Evolutionary conservation across 805 yeast species (phyloP).

Genomic region (Metschnikowia peoriensis): DNA sequence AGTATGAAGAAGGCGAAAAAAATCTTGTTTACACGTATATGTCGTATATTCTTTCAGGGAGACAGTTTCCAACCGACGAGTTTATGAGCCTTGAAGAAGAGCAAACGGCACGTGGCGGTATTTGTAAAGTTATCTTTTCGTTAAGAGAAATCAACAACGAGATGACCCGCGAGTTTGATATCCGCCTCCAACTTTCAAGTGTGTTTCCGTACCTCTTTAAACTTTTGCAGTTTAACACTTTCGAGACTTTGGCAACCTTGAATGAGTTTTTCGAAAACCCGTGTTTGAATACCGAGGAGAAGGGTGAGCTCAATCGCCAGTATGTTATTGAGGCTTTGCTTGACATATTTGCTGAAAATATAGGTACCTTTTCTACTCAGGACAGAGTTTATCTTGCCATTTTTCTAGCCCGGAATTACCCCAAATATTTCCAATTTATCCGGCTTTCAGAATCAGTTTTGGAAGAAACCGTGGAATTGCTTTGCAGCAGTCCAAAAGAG

Average conservation of each 20-base stretch:
- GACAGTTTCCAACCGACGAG: slow-evolving; percentile 75
- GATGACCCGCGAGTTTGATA: neutral
- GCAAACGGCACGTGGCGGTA: slow-evolving; percentile 6
- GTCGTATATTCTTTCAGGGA: slow-evolving; percentile 68
- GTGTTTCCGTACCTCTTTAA: slow-evolving; percentile 66
- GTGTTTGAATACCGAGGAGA: slow-evolving; percentile 60
- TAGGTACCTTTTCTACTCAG: slow-evolving; percentile 18
- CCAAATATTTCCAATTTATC: slow-evolving; percentile 83
- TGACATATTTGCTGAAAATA: slow-evolving; percentile 48
- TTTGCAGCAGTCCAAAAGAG: slow-evolving; percentile 43
- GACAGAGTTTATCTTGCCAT: slow-evolving; percentile 49
- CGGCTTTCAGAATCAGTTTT: slow-evolving; percentile 62
- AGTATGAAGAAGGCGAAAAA: slow-evolving; percentile 4
- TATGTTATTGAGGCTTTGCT: slow-evolving; percentile 71
- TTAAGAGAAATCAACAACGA: slow-evolving; percentile 27
- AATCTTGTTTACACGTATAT: slow-evolving; percentile 52
- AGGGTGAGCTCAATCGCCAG: slow-evolving; percentile 60
- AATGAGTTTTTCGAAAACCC: slow-evolving; percentile 86
- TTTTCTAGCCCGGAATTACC: slow-evolving; percentile 75
- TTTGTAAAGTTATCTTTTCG: slow-evolving; percentile 28
- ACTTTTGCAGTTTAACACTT: slow-evolving; percentile 54
- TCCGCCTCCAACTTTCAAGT: neutral
- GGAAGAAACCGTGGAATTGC: slow-evolving; percentile 42
- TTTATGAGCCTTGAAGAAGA: slow-evolving; percentile 32
- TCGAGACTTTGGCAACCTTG: slow-evolving; percentile 62